Evolutionary conservation across 441 rosid genomes (phyloP), one percentile per base, ranked within the genome.

Genomic region (Gossypium gossypioides): DNA sequence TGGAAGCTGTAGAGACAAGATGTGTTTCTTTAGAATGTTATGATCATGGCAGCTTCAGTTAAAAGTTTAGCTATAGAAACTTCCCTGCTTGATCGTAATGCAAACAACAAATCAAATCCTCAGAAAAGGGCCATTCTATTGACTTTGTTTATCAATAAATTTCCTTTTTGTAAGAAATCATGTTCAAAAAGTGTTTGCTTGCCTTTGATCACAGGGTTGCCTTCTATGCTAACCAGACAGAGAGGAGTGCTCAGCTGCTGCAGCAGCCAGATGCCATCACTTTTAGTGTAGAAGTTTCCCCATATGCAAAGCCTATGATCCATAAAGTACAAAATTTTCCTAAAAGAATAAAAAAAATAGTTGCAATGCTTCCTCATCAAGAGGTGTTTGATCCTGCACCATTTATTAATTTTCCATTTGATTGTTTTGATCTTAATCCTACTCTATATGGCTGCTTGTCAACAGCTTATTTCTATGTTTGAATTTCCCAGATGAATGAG

Each of bases 291-390:
- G 97, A 91, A 83, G 90, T 83, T 80, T 88, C 96, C 60, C 82
- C 88, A 59, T 86, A 75, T 76, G 76, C 89, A 63, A 88, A 86
- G 80, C 96, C 97, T 69, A 61, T 95, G 68, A 80, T 89, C 77
- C 83, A 76, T 68, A 82, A 87, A 62, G 71, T 95, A 64, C 84
- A 76, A 72, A 91, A 87, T 84, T 74, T 95, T 72, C 92, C 99
- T 21, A 85, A 84, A 82, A 87, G 85, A 81, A 66, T 95, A 18
- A 91, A 83, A 73, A 86, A 84, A 68, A 80, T 92, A 57, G 79
- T 92, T 73, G 89, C 84, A 66, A 86, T 76, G 92, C 76, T 92
- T 76, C 97, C 97, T 67, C 89, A 91, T 77, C 97, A 89, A 82
- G 96, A 92, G 95, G 97, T 82, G 81, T 70, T 73, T 57, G 46